phyloP scores from a whole-genome alignment of 2,329 filamentous ascomycete species.

The Alternaria angustiovoidea region DNA sequence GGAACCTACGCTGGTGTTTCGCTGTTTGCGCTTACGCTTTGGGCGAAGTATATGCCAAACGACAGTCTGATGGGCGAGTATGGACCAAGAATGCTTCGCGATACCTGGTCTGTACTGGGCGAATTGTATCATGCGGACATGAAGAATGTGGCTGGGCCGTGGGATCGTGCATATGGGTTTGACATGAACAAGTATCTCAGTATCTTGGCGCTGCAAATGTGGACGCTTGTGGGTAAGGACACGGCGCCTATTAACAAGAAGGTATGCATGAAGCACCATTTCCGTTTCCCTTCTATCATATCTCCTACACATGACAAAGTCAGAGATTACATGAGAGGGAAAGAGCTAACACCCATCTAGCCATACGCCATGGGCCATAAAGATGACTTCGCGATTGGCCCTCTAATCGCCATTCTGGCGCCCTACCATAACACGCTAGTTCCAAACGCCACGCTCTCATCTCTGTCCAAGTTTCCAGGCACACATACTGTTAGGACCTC shows the following conservation, averaged over 20 bases:
- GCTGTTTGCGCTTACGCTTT: slow-evolving; percentile 65
- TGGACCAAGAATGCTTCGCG: slow-evolving; percentile 60
- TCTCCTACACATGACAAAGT: not conserved
- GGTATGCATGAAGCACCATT: slow-evolving; percentile 19
- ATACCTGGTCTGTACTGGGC: slow-evolving; percentile 62
- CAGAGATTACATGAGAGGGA: not conserved
- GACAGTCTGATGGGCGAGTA: slow-evolving; percentile 63
- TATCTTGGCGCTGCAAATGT: slow-evolving; percentile 66
- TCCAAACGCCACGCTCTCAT: slow-evolving; percentile 48
- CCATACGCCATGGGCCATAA: slow-evolving; percentile 66
- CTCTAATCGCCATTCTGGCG: slow-evolving; percentile 64
- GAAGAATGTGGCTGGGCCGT: slow-evolving; percentile 69
- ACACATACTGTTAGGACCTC: slow-evolving; percentile 63
- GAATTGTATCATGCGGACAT: slow-evolving; percentile 66
- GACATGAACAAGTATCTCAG: slow-evolving; percentile 70
- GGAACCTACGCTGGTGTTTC: slow-evolving; percentile 71
- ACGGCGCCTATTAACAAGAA: slow-evolving; percentile 46
- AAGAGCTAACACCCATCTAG: slow-evolving; percentile 29
- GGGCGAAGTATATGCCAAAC: slow-evolving; percentile 66
- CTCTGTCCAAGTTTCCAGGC: slow-evolving; percentile 59
- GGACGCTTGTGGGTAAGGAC: slow-evolving; percentile 63
- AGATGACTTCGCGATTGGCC: slow-evolving; percentile 66
- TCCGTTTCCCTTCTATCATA: not conserved
- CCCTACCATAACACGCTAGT: slow-evolving; percentile 60
- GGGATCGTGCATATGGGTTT: slow-evolving; percentile 70